Evolutionary conservation across 257 asterid genomes (phyloP).

Genomic region (Solanum phureja): DNA sequence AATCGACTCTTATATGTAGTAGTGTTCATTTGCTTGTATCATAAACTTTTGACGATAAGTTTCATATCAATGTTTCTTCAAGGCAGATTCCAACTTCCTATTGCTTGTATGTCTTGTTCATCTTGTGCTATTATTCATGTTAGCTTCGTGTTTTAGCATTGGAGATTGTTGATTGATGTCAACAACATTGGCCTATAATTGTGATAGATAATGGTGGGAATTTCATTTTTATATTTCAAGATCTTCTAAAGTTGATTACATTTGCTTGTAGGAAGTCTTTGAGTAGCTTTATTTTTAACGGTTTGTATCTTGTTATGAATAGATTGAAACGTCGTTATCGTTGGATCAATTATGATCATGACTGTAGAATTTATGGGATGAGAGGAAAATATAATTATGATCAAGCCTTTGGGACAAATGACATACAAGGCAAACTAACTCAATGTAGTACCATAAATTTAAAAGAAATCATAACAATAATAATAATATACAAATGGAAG

Average conservation of each 20-base stretch:
- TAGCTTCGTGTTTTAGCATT: neutral
- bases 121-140: neutral
- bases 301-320: neutral
- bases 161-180: neutral
- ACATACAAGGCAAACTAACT: neutral
- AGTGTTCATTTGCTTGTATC: slow-evolving; percentile 1
- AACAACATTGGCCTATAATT: neutral
- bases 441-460: neutral
- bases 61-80: neutral
- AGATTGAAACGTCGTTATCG: neutral
- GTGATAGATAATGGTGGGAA: neutral
- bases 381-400: neutral
- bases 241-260: neutral
- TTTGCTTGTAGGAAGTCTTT: neutral
- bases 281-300: neutral
- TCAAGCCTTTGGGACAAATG: neutral
- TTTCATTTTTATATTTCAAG: neutral
- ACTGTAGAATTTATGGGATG: neutral
- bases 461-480: neutral
- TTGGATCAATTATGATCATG: neutral
- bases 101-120: neutral
- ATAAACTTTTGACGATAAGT: neutral
- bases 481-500: neutral
- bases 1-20: neutral
- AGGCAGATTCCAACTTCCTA: neutral